phyloP scores from a whole-genome alignment of 345 rosid species.

The Syzygium oleosum region DNA sequence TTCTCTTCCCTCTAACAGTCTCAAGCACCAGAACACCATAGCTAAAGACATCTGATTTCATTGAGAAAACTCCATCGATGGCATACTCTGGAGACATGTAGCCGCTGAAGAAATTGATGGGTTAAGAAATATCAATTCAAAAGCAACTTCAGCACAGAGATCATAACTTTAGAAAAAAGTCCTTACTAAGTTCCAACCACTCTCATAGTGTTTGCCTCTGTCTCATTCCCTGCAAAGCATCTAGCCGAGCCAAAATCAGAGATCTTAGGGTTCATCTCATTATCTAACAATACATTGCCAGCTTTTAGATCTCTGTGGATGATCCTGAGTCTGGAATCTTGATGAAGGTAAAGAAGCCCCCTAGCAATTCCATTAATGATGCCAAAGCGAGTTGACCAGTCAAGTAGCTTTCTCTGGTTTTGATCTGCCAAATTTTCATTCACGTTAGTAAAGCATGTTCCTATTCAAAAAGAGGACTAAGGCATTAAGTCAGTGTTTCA shows the following conservation, averaged over 20 bases:
- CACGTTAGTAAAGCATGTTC: background rate
- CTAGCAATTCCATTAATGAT: constrained; percentile 26
- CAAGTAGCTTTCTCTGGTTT: constrained; percentile 5
- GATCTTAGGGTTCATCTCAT: constrained; percentile 26
- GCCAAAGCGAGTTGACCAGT: constrained; percentile 21
- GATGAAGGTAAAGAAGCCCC: constrained; percentile 33
- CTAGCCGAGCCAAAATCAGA: constrained; percentile 23
- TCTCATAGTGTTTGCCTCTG: constrained; percentile 19
- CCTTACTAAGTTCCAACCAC: constrained; percentile 32
- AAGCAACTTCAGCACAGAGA: background rate
- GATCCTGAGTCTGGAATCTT: constrained; percentile 24
- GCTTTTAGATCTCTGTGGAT: constrained; percentile 32
- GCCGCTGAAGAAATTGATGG: constrained; percentile 5
- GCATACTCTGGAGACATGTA: constrained; percentile 37
- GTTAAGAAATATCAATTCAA: background rate
- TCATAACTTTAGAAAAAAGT: background rate
- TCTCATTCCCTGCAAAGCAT: constrained; percentile 18
- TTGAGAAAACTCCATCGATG: constrained; percentile 23
- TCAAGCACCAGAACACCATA: constrained; percentile 23
- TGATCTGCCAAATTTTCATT: constrained; percentile 8
- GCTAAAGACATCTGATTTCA: constrained; percentile 35
- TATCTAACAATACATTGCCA: constrained; percentile 23
- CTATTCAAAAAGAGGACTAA: background rate
- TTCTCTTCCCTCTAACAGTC: constrained; percentile 16
- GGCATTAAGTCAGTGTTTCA: background rate